A percentile compares a stretch with the other conserved stretches of the same genome.
phyloP scores from a whole-genome alignment of 73 alveolate species.

The Paramecium pentaurelia region DNA sequence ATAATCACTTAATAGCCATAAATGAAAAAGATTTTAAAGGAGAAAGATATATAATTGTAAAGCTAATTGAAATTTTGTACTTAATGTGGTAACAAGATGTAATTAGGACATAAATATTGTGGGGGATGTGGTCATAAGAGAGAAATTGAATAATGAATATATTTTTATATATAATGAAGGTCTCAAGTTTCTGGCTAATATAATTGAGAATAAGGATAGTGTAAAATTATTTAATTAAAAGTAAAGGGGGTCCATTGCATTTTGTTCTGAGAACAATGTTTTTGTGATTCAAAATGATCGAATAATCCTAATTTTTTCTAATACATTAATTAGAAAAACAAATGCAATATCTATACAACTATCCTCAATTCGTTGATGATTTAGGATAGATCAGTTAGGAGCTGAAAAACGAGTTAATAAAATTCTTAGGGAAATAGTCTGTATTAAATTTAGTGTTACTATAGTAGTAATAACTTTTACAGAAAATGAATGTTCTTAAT shows the following conservation, averaged over 20 bases:
- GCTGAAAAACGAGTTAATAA: not conserved
- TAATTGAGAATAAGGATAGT: not conserved
- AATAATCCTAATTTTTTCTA: not conserved
- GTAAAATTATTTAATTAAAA: not conserved
- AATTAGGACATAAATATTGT: not conserved
- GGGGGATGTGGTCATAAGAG: slow-evolving; percentile 42
- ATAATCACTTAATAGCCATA: not conserved
- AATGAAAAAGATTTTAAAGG: not conserved
- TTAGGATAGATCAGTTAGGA: not conserved
- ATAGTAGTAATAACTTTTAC: not conserved
- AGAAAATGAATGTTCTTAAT: not conserved
- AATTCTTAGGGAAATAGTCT: not conserved
- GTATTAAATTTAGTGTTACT: not conserved
- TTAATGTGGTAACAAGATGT: slow-evolving; percentile 1
- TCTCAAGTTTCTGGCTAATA: not conserved
- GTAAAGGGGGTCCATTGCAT: not conserved
- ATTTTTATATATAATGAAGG: not conserved
- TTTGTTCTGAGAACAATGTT: not conserved
- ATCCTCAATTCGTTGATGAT: not conserved
- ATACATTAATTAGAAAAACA: not conserved
- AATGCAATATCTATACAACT: not conserved
- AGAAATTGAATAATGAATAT: slow-evolving; percentile 19
- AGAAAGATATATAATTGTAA: not conserved
- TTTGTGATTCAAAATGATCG: not conserved
- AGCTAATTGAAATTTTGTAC: not conserved